Evolutionary conservation across 1,139 yeast species (phyloP).

Genomic region (Geotrichum histeridarum): DNA sequence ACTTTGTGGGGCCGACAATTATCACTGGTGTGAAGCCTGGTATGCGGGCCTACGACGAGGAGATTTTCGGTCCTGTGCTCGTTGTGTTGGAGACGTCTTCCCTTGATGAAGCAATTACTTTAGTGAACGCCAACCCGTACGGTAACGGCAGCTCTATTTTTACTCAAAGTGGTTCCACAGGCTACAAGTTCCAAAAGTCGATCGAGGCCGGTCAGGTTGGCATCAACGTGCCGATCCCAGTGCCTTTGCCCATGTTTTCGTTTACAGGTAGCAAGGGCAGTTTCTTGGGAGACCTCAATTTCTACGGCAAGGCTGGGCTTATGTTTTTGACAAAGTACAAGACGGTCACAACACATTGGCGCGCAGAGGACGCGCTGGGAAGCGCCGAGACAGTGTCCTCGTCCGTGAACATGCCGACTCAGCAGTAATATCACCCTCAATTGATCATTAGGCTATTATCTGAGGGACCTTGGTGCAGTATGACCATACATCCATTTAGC

Average conservation of each 20-base stretch:
- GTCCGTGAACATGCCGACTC: slow-evolving; percentile 46
- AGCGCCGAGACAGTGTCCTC: slow-evolving; percentile 42
- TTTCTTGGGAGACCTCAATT: slow-evolving; percentile 73
- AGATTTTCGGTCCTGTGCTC: slow-evolving; percentile 72
- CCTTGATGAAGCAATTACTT: slow-evolving; percentile 66
- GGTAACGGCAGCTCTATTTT: slow-evolving; percentile 73
- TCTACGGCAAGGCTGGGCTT: slow-evolving; percentile 71
- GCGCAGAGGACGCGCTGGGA: slow-evolving; percentile 50
- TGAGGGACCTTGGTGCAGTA: too few relatives aligned
- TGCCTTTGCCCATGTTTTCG: slow-evolving; percentile 76
- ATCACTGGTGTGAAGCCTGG: slow-evolving; percentile 61
- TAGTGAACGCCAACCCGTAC: slow-evolving; percentile 59
- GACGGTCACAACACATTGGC: slow-evolving; percentile 71
- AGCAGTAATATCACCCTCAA: slow-evolving; percentile 16
- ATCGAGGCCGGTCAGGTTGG: slow-evolving; percentile 78
- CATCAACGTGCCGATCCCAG: slow-evolving; percentile 75
- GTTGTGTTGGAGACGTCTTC: slow-evolving; percentile 60
- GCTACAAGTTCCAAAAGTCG: slow-evolving; percentile 64
- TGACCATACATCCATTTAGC: too few relatives aligned
- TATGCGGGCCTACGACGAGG: slow-evolving; percentile 68
- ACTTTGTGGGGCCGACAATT: slow-evolving; percentile 71
- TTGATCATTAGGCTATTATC: too few relatives aligned
- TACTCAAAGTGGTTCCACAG: slow-evolving; percentile 63
- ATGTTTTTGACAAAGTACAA: slow-evolving; percentile 70
- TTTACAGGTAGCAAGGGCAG: slow-evolving; percentile 77